phyloP scores from a whole-genome alignment of 1,284 basidiomycete species.

The Boletus sp. region DNA sequence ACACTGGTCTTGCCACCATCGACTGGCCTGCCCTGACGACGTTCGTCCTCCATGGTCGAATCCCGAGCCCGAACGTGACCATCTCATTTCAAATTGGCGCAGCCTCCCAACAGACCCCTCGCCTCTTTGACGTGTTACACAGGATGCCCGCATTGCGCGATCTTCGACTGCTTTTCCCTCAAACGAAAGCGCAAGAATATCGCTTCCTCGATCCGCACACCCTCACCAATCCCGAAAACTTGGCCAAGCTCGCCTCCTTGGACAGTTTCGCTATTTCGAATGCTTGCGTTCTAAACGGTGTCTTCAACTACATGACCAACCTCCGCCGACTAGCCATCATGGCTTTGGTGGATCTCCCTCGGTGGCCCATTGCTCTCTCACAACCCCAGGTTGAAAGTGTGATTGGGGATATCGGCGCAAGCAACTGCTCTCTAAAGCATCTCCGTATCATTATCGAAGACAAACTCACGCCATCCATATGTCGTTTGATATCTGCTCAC shows the following conservation, averaged over 20 bases:
- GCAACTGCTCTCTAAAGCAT: slow-evolving; percentile 31
- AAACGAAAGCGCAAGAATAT: slow-evolving; percentile 27
- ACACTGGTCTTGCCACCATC: slow-evolving; percentile 29
- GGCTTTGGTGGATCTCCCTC: slow-evolving; percentile 31
- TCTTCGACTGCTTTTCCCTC: slow-evolving; percentile 31
- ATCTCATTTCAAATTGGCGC: slow-evolving; percentile 16
- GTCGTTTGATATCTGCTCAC: slow-evolving; percentile 24
- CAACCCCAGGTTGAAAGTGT: slow-evolving; percentile 31
- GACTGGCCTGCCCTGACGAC: slow-evolving; percentile 29
- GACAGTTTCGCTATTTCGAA: slow-evolving; percentile 35
- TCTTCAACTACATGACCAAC: slow-evolving; percentile 31
- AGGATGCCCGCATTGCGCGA: slow-evolving; percentile 29
- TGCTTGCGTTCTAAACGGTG: slow-evolving; percentile 28
- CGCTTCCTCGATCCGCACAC: slow-evolving; percentile 23
- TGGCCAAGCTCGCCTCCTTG: slow-evolving; percentile 30
- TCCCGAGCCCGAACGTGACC: slow-evolving; percentile 17
- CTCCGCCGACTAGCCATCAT: slow-evolving; percentile 30
- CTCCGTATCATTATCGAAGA: slow-evolving; percentile 32
- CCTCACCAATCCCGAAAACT: slow-evolving; percentile 21
- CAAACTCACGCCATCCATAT: slow-evolving; percentile 31
- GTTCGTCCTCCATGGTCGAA: slow-evolving; percentile 29
- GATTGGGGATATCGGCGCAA: slow-evolving; percentile 28
- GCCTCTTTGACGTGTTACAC: slow-evolving; percentile 27
- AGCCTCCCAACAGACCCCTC: neutral
- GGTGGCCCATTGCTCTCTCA: slow-evolving; percentile 33